Percentiles rank a stretch among this genome's conserved stretches.
Evolutionary conservation across 139 green algal genomes (phyloP).

Genomic region (Ettlia oleoabundans): DNA sequence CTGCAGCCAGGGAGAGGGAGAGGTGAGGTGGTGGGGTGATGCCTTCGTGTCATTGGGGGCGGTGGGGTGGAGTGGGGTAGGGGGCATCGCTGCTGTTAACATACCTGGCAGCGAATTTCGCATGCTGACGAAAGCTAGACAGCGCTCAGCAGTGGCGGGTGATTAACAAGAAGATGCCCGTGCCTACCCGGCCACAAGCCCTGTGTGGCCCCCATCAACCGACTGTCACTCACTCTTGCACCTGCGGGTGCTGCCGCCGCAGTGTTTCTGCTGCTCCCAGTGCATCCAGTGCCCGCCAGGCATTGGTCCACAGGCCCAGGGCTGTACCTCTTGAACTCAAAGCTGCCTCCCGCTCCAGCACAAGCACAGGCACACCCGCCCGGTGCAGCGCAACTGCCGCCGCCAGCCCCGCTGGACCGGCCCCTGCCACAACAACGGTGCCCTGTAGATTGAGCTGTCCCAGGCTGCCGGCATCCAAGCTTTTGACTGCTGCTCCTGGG

Average conservation of each 20-base stretch:
- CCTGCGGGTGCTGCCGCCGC: constrained; percentile 43
- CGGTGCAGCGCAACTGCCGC: constrained; percentile 63
- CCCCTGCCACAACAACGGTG: constrained; percentile 59
- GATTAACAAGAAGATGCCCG: too few species aligned
- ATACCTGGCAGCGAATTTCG: too few species aligned
- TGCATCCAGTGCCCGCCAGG: constrained; percentile 76
- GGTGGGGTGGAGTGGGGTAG: too few species aligned
- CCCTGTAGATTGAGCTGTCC: constrained; percentile 20
- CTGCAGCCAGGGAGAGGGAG: constrained; percentile 11
- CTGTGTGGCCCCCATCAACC: too few species aligned
- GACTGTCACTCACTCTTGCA: constrained; percentile 53
- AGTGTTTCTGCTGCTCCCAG: constrained; percentile 65
- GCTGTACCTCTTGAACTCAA: constrained; percentile 58
- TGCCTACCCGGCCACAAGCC: too few species aligned
- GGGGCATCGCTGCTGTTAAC: too few species aligned
- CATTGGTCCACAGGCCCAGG: constrained; percentile 81
- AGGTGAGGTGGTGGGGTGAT: too few species aligned
- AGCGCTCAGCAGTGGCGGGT: not conserved
- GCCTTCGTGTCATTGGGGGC: too few species aligned
- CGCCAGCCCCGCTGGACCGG: constrained; percentile 74
- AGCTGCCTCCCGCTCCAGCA: constrained; percentile 65
- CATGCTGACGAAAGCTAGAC: not conserved
- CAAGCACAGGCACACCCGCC: constrained; percentile 58
- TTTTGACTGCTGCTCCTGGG: too few species aligned
- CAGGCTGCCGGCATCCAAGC: not conserved